phyloP scores from a whole-genome alignment of 805 yeast genomes.

The Lipomyces yamadae region DNA sequence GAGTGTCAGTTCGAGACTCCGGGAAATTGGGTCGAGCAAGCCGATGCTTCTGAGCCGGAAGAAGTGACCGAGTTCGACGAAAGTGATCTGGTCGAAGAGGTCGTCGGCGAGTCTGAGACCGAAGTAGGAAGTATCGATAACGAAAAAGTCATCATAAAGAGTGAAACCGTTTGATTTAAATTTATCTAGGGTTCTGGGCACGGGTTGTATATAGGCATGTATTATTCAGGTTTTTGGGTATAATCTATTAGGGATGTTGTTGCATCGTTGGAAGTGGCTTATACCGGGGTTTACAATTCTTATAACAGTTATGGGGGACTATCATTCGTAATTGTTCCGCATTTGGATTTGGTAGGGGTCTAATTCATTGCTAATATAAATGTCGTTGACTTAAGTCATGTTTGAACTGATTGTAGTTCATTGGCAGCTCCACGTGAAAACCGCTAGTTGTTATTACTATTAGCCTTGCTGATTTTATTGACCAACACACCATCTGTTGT shows the following conservation, averaged over 20 bases:
- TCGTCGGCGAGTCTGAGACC: background rate
- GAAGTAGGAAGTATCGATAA: conserved; percentile 10
- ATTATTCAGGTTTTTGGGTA: background rate
- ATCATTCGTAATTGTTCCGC: background rate
- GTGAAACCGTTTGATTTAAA: background rate
- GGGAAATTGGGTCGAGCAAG: conserved; percentile 31
- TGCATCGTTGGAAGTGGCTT: background rate
- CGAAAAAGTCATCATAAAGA: background rate
- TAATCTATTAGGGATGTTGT: background rate
- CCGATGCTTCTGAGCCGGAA: conserved; percentile 20
- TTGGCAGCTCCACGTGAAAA: too few relatives aligned
- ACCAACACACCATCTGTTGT: too few relatives aligned
- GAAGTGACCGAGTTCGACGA: background rate
- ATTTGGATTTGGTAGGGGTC: background rate
- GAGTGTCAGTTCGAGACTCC: conserved; percentile 39
- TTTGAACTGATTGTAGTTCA: background rate
- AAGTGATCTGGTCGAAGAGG: conserved; percentile 1
- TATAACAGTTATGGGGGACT: background rate
- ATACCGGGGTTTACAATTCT: background rate
- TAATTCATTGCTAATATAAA: background rate
- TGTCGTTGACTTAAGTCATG: background rate
- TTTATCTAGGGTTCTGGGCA: background rate
- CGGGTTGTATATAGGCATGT: background rate
- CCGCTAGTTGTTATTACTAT: too few relatives aligned
- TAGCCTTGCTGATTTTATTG: too few relatives aligned